Evolutionary conservation across 1,284 basidiomycete species (phyloP), one percentile per base, ranked within the genome.

Genomic region (Chalciporus sp.): DNA sequence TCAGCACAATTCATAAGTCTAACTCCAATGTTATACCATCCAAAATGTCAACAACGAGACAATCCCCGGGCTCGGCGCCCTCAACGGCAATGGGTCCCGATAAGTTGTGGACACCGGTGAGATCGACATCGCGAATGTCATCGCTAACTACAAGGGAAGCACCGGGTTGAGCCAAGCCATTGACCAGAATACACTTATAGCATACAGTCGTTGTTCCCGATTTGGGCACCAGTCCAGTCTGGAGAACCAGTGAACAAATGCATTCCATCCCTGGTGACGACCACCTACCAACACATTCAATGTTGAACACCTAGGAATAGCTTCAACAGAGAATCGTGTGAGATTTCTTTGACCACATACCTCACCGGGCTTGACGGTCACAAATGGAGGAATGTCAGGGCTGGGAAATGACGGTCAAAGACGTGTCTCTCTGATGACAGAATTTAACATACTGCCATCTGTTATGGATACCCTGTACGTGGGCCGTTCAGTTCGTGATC

Each of bases 161-260:
- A 5, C 16, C 42, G 12, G 10, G 16, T 49, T 12, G 35, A 46
- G 27, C 9, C 4, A 42, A 11, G 35, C 11, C 7, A 23, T 17
- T 42, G 29, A n/a, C 1, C 14, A 33, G 9, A 17, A 20, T 28
- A 14, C 9, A 19, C 49, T 29, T 12, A 9, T 31, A n/a, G 72
- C 82, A 48, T 61, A 83, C 83, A 77, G 61, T 90, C 86, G 58
- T 89, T 88, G 66, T 90, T 90, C 42, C 83, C 82, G 46, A 90
- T 87, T 64, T 90, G 88, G 1, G 82, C 84, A 27, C 86, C 86
- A 16, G 88, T 89, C 84, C 86, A 90, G 61, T 90, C 86, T 83
- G 37, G 9, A n/a, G 19, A 44, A 27, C 7, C 28, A 6, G 9
- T 43, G 27, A 48, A 44, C n/a, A 16, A 39, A 2, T 27, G 23